Evolutionary conservation across 257 asterid genomes (phyloP), one percentile per base, ranked within the genome.

Genomic region (Capsicum baccatum): DNA sequence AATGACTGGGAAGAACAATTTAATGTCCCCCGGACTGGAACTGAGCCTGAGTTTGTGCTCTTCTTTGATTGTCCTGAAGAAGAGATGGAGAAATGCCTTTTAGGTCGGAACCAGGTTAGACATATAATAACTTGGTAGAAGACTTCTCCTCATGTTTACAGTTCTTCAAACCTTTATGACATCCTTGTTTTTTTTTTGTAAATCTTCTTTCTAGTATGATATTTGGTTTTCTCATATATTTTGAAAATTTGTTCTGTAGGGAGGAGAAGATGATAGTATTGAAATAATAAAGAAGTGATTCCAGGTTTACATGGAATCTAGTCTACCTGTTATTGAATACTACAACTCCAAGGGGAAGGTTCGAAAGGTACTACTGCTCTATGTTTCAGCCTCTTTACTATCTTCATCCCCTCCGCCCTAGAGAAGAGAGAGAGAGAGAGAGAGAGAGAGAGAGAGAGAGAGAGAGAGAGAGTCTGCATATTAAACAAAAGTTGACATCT

Each of bases 341-440:
- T 88, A 95, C 92, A 83, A 79, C 55, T 90, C 94, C 52, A 94
- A 89, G 73, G 97, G 94, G 90, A 95, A 93, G 87, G 98, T 94
- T 82, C 91, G 91, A 37, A 95, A 93, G 98, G 99, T 95, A 91
- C 33, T 26, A 26, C 82, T 56, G 39, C 16, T 21, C 12, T 70
- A 57, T 59, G 8, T 66, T 82, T 17, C 13, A 48, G 56, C 69
- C 83, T 54, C 6, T 15, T 58, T 74, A 26, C 16, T 54, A 35
- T 66, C 33, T 26, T 26, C 33, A 26, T 26, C 33, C 33, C 15
- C 48, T 9, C 78, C 55, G 4, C 15, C 50, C 13, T n/a, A 68
- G 39, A 14, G 14, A n/a, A 63, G 79, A 26, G 62, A 26, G 1
- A 0, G 33, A 26, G 33, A 26, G 33, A 26, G 33, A 26, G 80